These are phyloP conservation scores for Anastatica hierochuntica DNA, from an alignment of 345 rosid genomes.

Conservation along the genomic window DNA sequence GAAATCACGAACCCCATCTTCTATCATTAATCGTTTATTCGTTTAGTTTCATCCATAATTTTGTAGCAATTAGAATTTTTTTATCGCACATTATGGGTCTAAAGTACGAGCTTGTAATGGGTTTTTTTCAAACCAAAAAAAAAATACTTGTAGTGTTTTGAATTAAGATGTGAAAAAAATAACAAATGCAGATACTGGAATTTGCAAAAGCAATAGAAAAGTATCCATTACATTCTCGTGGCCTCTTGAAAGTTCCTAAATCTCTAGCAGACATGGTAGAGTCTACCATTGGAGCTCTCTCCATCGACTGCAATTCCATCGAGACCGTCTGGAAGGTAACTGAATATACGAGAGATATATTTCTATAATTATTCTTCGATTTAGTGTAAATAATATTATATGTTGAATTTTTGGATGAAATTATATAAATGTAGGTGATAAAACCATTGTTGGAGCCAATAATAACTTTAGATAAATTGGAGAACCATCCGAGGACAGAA, in stretches of 20 bases:
- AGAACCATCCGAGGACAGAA: constrained; percentile 38
- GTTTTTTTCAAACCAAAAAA: no score
- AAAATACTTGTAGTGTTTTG: no score
- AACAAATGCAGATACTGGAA: constrained; percentile 29
- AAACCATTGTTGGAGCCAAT: constrained; percentile 48
- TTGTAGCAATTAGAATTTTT: no score
- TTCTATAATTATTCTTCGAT: no score
- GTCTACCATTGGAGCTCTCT: constrained; percentile 47
- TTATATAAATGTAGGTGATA: constrained; percentile 29
- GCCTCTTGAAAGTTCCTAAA: constrained; percentile 45
- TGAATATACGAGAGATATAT: background rate
- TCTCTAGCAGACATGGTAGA: constrained; percentile 55
- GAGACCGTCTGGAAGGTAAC: constrained; percentile 49
- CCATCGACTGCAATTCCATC: constrained; percentile 28
- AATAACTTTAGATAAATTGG: constrained; percentile 28
- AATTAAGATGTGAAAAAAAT: no score
- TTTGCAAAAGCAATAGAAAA: constrained; percentile 34
- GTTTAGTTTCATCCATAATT: no score
- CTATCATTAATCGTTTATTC: no score
- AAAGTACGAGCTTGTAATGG: no score
- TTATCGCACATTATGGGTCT: no score
- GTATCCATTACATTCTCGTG: constrained; percentile 50
- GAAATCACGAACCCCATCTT: no score
- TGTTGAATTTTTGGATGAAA: no score
- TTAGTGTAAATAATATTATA: no score